Percentiles rank a stretch among this genome's conserved stretches.
phyloP scores from a whole-genome alignment of 108 stramenopile species.

The Craspedostauros australis region DNA sequence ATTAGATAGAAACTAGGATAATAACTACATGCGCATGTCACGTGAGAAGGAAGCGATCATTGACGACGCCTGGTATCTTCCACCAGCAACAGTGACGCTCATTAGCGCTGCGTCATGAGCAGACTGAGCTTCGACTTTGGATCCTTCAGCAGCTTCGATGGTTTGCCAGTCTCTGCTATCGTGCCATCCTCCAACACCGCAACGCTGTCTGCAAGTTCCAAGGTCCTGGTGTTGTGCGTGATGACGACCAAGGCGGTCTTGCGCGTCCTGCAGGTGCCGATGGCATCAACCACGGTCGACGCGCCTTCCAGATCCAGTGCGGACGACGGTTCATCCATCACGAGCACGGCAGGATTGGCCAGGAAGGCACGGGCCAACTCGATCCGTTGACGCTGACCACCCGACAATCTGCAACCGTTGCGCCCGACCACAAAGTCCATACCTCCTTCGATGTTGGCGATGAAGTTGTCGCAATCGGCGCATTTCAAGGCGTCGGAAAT shows the following conservation, averaged over 20 bases:
- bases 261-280: constrained; percentile 44
- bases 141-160: constrained; percentile 25
- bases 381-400: constrained; percentile 91
- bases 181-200: constrained; percentile 65
- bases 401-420: constrained; percentile 82
- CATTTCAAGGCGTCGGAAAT: constrained; percentile 39
- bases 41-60: no score
- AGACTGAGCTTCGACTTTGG: constrained; percentile 34
- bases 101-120: constrained; percentile 56
- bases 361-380: constrained; percentile 94
- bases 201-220: constrained; percentile 55
- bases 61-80: no score
- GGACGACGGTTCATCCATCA: constrained; percentile 89
- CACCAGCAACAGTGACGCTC: no score
- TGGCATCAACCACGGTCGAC: constrained; percentile 58
- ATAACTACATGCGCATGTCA: no score
- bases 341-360: constrained; percentile 72
- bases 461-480: constrained; percentile 68
- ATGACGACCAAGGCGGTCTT: constrained; percentile 59
- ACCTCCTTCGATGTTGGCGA: constrained; percentile 63
- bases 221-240: constrained; percentile 63
- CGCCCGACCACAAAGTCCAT: constrained; percentile 81
- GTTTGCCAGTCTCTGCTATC: constrained; percentile 44
- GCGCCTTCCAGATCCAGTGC: constrained; percentile 76
- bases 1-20: no score